phyloP scores from a whole-genome alignment of 441 rosid species.

The Populus tomentosa region DNA sequence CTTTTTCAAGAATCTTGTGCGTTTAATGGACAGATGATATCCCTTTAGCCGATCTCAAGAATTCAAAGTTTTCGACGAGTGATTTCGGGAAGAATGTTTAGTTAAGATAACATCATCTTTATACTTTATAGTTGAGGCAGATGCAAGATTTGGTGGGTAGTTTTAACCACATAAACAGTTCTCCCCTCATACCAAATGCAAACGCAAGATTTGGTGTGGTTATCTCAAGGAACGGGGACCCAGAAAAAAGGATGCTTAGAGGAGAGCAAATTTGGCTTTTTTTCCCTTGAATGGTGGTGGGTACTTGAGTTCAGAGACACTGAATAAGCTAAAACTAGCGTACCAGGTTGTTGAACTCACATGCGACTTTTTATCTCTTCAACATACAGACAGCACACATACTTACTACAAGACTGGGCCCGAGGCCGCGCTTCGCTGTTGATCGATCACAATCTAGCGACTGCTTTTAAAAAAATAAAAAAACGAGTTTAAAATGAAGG shows the following conservation, averaged over 20 bases:
- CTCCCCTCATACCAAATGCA: neutral
- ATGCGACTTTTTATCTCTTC: neutral
- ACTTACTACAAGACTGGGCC: no score
- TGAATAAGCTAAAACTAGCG: neutral
- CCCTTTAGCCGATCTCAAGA: no score
- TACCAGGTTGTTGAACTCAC: neutral
- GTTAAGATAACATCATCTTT: no score
- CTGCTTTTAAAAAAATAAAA: no score
- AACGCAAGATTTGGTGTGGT: neutral
- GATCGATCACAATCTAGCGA: no score
- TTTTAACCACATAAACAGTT: neutral
- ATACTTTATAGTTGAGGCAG: neutral
- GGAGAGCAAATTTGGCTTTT: neutral
- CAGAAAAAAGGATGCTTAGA: neutral
- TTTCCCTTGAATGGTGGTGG: slow-evolving; percentile 9
- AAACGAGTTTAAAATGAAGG: no score
- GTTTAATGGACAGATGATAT: no score
- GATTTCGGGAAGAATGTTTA: no score
- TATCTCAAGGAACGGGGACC: no score
- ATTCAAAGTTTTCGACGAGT: no score
- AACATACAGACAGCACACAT: neutral
- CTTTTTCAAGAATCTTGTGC: no score
- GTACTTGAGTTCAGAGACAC: neutral
- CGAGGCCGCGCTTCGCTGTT: no score
- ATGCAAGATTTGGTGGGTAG: neutral